phyloP scores from a whole-genome alignment of 257 asterid species.

The Solanum tarijense region DNA sequence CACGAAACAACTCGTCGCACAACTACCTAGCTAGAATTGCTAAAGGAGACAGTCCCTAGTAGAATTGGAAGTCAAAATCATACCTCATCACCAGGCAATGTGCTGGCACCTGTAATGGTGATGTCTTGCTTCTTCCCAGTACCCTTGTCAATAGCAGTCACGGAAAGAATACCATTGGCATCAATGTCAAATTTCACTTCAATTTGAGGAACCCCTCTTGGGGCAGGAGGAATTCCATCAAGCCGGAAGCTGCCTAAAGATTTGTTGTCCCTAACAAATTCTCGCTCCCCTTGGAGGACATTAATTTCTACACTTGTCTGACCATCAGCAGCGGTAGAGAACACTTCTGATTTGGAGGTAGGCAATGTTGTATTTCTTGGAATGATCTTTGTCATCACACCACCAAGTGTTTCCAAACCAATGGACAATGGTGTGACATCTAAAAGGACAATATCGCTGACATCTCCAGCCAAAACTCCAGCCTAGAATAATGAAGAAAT shows the following conservation, averaged over 20 bases:
- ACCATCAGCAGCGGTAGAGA: slow-evolving; percentile 99
- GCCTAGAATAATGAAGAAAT: slow-evolving; percentile 38
- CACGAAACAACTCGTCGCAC: neutral
- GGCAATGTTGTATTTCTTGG: slow-evolving; percentile 91
- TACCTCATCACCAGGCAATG: slow-evolving; percentile 91
- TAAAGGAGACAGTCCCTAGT: neutral
- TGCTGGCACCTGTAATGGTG: slow-evolving; percentile 97
- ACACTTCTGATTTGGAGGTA: slow-evolving; percentile 93
- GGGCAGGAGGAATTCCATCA: slow-evolving; percentile 98
- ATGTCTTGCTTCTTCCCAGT: slow-evolving; percentile 96
- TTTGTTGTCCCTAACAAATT: slow-evolving; percentile 94
- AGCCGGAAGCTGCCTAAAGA: slow-evolving; percentile 97
- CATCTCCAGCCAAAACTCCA: slow-evolving; percentile 98
- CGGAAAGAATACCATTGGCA: slow-evolving; percentile 95
- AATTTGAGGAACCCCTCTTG: slow-evolving; percentile 96
- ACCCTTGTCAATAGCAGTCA: slow-evolving; percentile 86
- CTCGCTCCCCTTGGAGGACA: slow-evolving; percentile 97
- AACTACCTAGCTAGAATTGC: neutral
- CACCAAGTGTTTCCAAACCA: slow-evolving; percentile 98
- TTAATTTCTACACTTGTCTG: slow-evolving; percentile 96
- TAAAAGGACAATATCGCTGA: slow-evolving; percentile 87
- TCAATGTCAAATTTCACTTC: slow-evolving; percentile 97
- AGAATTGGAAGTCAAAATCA: neutral
- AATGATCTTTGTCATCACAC: slow-evolving; percentile 96
- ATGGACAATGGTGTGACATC: slow-evolving; percentile 86